Conservation (phyloP, 192 early-diverging fungal species). For the Backusella tuberculispora region DNA sequence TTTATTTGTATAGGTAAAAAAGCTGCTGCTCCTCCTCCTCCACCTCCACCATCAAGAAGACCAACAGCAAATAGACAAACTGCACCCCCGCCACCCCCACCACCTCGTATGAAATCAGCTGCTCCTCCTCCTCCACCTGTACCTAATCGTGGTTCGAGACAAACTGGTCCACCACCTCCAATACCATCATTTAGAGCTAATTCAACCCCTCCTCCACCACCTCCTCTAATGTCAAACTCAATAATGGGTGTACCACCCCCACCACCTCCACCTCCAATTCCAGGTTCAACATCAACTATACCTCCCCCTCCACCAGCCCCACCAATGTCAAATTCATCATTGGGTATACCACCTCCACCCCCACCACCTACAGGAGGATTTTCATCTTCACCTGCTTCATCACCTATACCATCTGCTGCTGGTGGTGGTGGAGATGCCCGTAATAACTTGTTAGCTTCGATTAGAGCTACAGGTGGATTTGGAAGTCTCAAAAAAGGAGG, state of each 20-base stretch:
- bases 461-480: constrained; percentile 52
- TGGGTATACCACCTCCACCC: constrained; percentile 7
- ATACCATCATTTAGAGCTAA: background rate
- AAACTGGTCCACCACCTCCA: constrained; percentile 24
- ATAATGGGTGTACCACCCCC: constrained; percentile 1
- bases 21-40: constrained; percentile 31
- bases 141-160: constrained; percentile 24
- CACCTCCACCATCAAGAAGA: constrained; percentile 33
- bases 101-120: constrained; percentile 32
- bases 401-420: constrained; percentile 2
- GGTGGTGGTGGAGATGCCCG: constrained; percentile 28
- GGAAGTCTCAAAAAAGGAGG: constrained; percentile 45
- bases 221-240: background rate
- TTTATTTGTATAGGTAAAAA: constrained; percentile 35
- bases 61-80: constrained; percentile 21
- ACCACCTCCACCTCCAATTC: background rate
- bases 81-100: constrained; percentile 36
- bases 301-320: constrained; percentile 10
- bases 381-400: background rate
- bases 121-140: constrained; percentile 36
- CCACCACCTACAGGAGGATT: constrained; percentile 7
- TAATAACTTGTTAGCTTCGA: constrained; percentile 49
- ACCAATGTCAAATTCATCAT: background rate
- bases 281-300: no score
- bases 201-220: constrained; percentile 2